Base-by-base conservation (phyloP, 2,329 filamentous ascomycete genomes). In the Pyrenophora teres region DNA sequence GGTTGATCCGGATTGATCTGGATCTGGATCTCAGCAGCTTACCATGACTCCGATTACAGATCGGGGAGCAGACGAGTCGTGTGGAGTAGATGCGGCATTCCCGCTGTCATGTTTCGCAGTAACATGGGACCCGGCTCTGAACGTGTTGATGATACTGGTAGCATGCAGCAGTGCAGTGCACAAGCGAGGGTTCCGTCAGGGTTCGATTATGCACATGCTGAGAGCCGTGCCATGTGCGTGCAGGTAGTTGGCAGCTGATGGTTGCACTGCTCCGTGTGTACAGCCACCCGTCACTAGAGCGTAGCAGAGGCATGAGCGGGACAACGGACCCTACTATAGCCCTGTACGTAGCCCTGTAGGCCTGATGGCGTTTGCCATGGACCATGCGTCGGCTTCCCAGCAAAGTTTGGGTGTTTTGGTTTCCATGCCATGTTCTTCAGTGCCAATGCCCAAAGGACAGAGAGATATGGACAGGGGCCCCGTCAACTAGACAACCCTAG, bases 371-470 rank as follows among this genome's bases (percentile, higher is more conserved):
- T 31, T 30, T 41, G 37, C 23, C 51, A 32, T 57, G 48, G 53
- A 40, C 47, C 46, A 37, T 41, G 53, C 40, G 49, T 16, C 38
- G 41, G 59, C 60, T 62, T 52, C 59, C 55, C 46, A 47, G 59
- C 52, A 47, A 49, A 56, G 52, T 25, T 7, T 38, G 49, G 27
- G 33, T 59, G 60, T 55, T 60, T 60, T 59, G 60, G 52, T 60
- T 60, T 59, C 59, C 57, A 60, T 58, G 23, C 44, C 51, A 35
- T 50, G 15, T 47, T 30, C 56, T 56, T 54, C 56, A 54, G 36
- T 37, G 35, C 40, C 56, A 54, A 32, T 37, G 35, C 40, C 40
- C 27, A 30, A 12, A 30, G 31, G 30, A 23, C 32, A 45, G 39
- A 45, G 39, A 39, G 38, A 50, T 44, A 41, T 15, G 19, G 45